Evolutionary conservation across 345 rosid genomes (phyloP), one percentile per base, ranked within the genome.

Genomic region (Noccaea caerulescens): DNA sequence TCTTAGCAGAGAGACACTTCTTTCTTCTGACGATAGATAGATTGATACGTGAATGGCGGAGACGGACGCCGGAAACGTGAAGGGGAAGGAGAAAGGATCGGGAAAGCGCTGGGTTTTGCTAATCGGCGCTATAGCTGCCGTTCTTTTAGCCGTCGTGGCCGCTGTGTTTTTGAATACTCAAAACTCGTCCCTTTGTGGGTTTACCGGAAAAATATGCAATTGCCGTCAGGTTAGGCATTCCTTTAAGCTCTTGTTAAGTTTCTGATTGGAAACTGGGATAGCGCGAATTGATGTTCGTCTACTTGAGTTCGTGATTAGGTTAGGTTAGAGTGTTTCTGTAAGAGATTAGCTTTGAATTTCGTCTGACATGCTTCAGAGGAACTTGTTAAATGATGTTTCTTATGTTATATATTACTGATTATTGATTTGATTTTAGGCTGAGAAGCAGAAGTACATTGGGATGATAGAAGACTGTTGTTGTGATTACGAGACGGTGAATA

Each of bases 391-490:
- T n/a, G 45, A 8, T 39, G 57, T 45, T n/a, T 46, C 11, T 33
- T 63, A 16, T 30, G 12, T 45, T n/a, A 45, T 50, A 12, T 55
- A 1, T 12, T 12, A 23, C 60, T 71, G 18, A 34, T 42, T 12
- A 23, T 70, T 71, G 18, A 34, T 42, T 33, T 51, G 63, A n/a
- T 47, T 58, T 13, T 55, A 74, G 84, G 62, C 70, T 36, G 82
- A 79, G 50, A 57, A 66, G 39, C 79, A 79, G 44, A 80, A 80
- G 72, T 84, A 82, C 71, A 83, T 70, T 44, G 99, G 99, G 32
- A 77, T 87, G 54, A 87, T 94, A 7, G 95, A 91, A 82, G 99
- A 85, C 56, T 94, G 96, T 74, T 89, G 95, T 65, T 91, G 99
- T 55, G 91, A 91, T 68, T 91, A 89, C n/a, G 92, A 94, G 80